Evolutionary conservation across 768 basidiomycete genomes (phyloP), one percentile per base, ranked within the genome.

Genomic region (Amanita polypyramis): DNA sequence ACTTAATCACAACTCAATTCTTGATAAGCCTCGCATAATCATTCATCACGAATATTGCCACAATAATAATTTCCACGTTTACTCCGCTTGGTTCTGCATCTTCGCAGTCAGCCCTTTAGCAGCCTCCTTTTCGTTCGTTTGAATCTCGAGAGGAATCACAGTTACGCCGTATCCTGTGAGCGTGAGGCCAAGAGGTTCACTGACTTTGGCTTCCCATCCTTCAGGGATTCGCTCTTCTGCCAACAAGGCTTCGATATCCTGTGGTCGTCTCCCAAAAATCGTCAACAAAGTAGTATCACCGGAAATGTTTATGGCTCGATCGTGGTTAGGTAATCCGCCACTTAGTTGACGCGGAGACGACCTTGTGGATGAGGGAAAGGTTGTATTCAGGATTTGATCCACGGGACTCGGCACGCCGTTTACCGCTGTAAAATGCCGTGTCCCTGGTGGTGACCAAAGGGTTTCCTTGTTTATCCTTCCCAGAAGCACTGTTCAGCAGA

Each of bases 191-290:
- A 70, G 64, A 0, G 65, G 74, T 30, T 70, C 62, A 14, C 72
- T 67, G 25, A 77, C 60, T 11, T 72, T 65, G 0, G 85, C 70
- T 57, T 87, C 83, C 82, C 84, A 89, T 17, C 77, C 77, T 0
- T 81, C 70, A 0, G 80, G 79, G 27, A 90, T 57, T 12, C 84
- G 74, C 54, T 90, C 86, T 39, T 90, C 82, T 7, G 68, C 58
- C n/a, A 90, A 60, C 41, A 85, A 56, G 0, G 70, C 53, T 35
- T 72, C 63, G 32, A 88, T 54, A 49, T 82, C 81, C 5, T 67
- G 61, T 4, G 81, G 56, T 15, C 71, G 67, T 2, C 85, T 82
- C 4, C 82, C 88, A 53, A 86, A 82, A 45, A 82, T 76, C 1
- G 73, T 74, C 12, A 82, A 62, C 44, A 89, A 52, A 0, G 82